These are phyloP conservation scores for Ogataea zsoltii DNA, from an alignment of 805 yeast species.

Conservation along the genomic window DNA sequence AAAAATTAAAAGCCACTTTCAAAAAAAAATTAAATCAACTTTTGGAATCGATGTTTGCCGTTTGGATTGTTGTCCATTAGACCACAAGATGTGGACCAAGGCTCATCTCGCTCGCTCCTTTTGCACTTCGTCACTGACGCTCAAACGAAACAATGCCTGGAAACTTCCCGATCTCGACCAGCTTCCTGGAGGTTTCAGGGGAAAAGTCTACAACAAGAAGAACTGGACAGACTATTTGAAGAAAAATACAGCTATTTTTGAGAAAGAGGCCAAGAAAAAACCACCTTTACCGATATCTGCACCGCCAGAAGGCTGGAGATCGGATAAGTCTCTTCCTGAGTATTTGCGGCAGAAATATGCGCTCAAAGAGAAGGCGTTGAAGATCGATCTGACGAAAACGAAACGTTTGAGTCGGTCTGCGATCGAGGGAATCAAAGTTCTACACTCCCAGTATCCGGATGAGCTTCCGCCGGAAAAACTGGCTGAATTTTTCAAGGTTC, in stretches of 20 bases:
- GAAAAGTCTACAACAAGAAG: constrained; percentile 33
- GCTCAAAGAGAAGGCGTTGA: constrained; percentile 58
- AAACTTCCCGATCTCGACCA: constrained; percentile 35
- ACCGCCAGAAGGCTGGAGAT: constrained; percentile 52
- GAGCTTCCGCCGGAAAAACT: constrained; percentile 54
- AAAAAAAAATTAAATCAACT: neutral
- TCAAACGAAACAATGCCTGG: constrained; percentile 34
- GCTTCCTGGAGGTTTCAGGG: constrained; percentile 36
- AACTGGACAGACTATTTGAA: constrained; percentile 28
- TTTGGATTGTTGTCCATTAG: no score
- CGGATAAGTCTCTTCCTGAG: constrained; percentile 44
- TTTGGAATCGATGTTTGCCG: no score
- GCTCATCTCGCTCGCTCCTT: neutral
- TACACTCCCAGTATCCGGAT: constrained; percentile 62
- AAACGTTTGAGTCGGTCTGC: constrained; percentile 66
- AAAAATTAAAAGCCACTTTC: neutral
- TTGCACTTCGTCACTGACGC: constrained; percentile 1
- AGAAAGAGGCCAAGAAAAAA: constrained; percentile 14
- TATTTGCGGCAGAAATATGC: constrained; percentile 76
- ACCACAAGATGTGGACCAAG: neutral
- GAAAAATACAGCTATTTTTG: constrained; percentile 21
- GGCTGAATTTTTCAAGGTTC: constrained; percentile 63
- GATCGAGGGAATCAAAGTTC: constrained; percentile 60
- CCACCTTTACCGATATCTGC: constrained; percentile 19
- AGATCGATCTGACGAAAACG: constrained; percentile 63